Evolutionary conservation across 257 asterid species (phyloP).

Genomic region (Rehmannia glutinosa): DNA sequence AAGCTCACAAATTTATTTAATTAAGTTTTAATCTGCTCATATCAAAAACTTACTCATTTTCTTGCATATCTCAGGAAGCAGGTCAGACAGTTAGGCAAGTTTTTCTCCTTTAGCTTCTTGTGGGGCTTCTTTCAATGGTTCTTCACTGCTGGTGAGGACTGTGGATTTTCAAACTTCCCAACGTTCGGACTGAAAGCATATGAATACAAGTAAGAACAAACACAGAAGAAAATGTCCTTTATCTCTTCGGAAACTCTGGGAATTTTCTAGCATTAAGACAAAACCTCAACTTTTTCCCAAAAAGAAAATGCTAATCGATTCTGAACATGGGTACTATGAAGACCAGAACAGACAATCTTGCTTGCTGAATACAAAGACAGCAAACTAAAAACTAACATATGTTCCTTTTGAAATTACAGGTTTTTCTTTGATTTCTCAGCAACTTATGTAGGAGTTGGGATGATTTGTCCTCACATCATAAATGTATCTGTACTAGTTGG

Average conservation of each 20-base stretch:
- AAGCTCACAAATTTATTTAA: not conserved
- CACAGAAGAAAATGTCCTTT: not conserved
- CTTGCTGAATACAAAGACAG: too few relatives aligned
- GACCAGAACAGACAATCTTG: too few relatives aligned
- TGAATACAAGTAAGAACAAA: conserved; percentile 5
- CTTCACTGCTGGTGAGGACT: conserved; percentile 37
- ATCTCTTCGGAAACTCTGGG: not conserved
- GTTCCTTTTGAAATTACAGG: conserved; percentile 1
- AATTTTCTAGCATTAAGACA: not conserved
- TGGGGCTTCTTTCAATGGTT: conserved; percentile 59
- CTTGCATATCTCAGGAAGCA: conserved; percentile 37
- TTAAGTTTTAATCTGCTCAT: not conserved
- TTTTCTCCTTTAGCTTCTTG: conserved; percentile 39
- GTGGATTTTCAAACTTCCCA: conserved; percentile 56
- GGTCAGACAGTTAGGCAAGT: conserved; percentile 36
- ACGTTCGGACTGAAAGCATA: conserved; percentile 56
- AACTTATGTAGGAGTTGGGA: conserved; percentile 59
- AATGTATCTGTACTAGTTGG: conserved; percentile 53
- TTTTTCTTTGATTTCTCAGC: conserved; percentile 59
- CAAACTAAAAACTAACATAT: not conserved
- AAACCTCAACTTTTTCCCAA: too few relatives aligned
- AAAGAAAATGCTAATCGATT: too few relatives aligned
- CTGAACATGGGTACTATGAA: too few relatives aligned
- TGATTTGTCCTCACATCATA: conserved; percentile 56
- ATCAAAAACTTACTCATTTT: not conserved